phyloP scores from a whole-genome alignment of 139 green algal species.

The Chlorella sp. region DNA sequence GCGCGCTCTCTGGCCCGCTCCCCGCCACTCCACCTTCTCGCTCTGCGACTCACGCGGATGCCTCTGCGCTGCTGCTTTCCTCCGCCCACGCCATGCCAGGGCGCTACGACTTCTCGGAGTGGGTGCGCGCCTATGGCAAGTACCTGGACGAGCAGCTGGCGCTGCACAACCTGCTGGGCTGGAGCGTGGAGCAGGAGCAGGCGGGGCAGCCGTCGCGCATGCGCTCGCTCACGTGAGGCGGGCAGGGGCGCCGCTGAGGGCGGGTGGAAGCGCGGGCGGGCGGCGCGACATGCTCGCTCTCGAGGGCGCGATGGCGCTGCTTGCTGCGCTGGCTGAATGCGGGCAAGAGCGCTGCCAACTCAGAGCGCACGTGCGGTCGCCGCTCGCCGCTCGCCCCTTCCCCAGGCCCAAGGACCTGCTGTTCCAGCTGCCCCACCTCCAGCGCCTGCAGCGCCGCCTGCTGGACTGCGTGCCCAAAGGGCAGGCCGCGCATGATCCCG shows the following conservation, averaged over 20 bases:
- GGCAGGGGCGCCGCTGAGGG: too few relatives aligned
- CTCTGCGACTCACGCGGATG: too few relatives aligned
- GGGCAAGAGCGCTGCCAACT: too few relatives aligned
- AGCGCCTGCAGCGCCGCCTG: slow-evolving; percentile 79
- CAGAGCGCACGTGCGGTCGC: too few relatives aligned
- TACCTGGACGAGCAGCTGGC: slow-evolving; percentile 91
- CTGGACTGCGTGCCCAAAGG: slow-evolving; percentile 86
- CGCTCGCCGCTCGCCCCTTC: neutral
- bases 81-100: too few relatives aligned
- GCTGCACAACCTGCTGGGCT: slow-evolving; percentile 54
- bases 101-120: slow-evolving; percentile 82
- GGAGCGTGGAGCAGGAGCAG: slow-evolving; percentile 49
- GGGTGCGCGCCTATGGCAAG: slow-evolving; percentile 86
- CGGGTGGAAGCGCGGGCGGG: too few relatives aligned
- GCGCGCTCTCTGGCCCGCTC: too few relatives aligned
- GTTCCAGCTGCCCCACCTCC: slow-evolving; percentile 77
- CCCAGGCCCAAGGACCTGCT: slow-evolving; percentile 65
- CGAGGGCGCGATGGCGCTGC: too few relatives aligned
- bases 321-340: too few relatives aligned
- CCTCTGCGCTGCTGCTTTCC: too few relatives aligned
- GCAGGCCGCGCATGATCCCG: slow-evolving; percentile 56
- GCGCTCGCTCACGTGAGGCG: slow-evolving; percentile 24
- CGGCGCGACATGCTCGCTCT: too few relatives aligned
- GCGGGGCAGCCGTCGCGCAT: slow-evolving; percentile 26
- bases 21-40: too few relatives aligned